A percentile compares a stretch with the other conserved stretches of the same genome.
These are phyloP conservation scores for Arthrobotrys musiformis DNA, from an alignment of 2,329 filamentous ascomycete species.

Conservation along the genomic window DNA sequence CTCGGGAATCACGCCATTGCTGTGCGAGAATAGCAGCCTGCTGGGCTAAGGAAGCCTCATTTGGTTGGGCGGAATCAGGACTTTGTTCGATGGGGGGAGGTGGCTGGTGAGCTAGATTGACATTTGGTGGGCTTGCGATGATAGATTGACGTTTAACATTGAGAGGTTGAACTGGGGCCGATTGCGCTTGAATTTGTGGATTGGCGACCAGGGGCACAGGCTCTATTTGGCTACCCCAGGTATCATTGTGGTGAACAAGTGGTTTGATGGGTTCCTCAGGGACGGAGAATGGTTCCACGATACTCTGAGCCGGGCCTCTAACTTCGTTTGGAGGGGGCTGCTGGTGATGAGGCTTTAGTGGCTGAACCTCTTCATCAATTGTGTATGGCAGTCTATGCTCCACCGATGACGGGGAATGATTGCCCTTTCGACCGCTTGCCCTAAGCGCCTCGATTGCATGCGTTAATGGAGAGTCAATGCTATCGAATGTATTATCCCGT, in stretches of 20 bases:
- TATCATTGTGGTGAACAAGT: constrained; percentile 16
- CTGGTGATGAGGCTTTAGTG: constrained; percentile 29
- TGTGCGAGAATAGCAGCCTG: constrained; percentile 51
- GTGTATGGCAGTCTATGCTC: constrained; percentile 51
- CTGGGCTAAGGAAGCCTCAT: constrained; percentile 37
- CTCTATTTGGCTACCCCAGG: constrained; percentile 31
- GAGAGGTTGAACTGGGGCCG: constrained; percentile 33
- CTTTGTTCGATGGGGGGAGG: not conserved
- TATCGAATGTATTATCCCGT: constrained; percentile 49
- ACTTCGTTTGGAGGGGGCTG: constrained; percentile 11
- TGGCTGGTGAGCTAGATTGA: not conserved
- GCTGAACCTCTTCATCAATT: constrained; percentile 37
- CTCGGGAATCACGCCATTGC: constrained; percentile 38
- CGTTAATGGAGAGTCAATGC: constrained; percentile 49
- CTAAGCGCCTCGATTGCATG: constrained; percentile 49
- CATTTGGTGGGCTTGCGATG: constrained; percentile 1
- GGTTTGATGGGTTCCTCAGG: constrained; percentile 29
- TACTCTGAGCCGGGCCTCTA: constrained; percentile 11
- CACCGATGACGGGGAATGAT: constrained; percentile 35
- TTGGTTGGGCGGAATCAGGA: constrained; percentile 22
- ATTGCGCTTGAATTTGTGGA: constrained; percentile 12
- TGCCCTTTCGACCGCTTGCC: constrained; percentile 42
- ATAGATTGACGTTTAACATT: constrained; percentile 40
- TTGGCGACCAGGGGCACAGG: constrained; percentile 2
- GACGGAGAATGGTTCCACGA: constrained; percentile 5